Base-by-base conservation (phyloP, 2,329 filamentous ascomycete species). In the Pestalotiopsis sp. region DNA sequence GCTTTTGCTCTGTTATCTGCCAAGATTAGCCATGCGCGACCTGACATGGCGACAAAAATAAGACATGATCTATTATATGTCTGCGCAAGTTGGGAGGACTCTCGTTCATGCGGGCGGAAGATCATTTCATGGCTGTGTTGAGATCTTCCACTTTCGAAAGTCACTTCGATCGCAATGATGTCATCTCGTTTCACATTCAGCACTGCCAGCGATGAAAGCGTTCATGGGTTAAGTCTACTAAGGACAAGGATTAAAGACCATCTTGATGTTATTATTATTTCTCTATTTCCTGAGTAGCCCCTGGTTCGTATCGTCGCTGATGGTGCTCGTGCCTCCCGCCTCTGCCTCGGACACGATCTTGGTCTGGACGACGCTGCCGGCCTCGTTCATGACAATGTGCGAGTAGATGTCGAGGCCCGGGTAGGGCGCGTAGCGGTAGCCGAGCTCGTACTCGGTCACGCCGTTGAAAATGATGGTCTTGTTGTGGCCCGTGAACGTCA, bases 401-500 rank as follows among this genome's bases (percentile, higher is more conserved):
- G 82, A 82, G 1, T 83, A 77, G 5, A 84, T 79, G 75, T 83
- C 78, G 74, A 84, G 69, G 39, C 87, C 82, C 9, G 77, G 76
- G 71, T 85, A 88, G 0, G 87, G 87, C 73, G 79, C 77, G 72
- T 89, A 89, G 38, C 84, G 74, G 74, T 88, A 89, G 73, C 86
- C 83, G 72, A 86, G 75, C 76, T 88, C 86, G 70, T 80, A 83
- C 68, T 85, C 84, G 60, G 80, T 76, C 65, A 75, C 77, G 2
- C 83, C 85, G 70, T 86, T 81, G 27, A 80, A 75, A 14, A 78
- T 76, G 60, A 83, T 79, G 20, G 80, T 82, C 70, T 83, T 80
- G 76, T 87, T 85, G 72, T 84, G 85, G 4, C 87, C 86, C 52
- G 82, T 88, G 74, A 87, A 88, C 11, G 77, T 80, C 87, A 89